Evolutionary conservation across 306 rosid species (phyloP).

Genomic region (Vigna angularis): DNA sequence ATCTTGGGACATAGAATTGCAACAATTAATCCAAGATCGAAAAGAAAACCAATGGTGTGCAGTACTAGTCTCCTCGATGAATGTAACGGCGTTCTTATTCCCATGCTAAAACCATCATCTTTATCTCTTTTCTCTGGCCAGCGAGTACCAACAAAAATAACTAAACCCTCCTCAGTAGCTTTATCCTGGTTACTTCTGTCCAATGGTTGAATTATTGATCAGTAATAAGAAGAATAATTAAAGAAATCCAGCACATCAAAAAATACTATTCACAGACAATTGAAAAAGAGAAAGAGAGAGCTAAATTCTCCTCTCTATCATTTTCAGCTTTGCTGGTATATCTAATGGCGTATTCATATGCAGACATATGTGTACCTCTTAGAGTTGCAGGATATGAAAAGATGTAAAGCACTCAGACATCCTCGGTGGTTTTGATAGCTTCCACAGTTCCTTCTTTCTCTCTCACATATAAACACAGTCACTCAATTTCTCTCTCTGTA

Average conservation of each 20-base stretch:
- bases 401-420: slow-evolving; percentile 77
- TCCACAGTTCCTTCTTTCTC: slow-evolving; percentile 49
- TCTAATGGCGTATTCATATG: slow-evolving; percentile 1
- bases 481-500: slow-evolving; percentile 45
- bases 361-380: slow-evolving; percentile 59
- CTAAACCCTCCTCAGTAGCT: neutral
- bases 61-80: neutral
- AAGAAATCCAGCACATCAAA: slow-evolving; percentile 1
- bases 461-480: slow-evolving; percentile 24
- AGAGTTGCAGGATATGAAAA: slow-evolving; percentile 73
- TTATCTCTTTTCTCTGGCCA: neutral
- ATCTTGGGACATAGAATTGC: slow-evolving; percentile 93
- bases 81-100: slow-evolving; percentile 56
- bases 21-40: neutral
- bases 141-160: neutral
- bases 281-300: slow-evolving; percentile 18
- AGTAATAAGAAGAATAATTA: neutral
- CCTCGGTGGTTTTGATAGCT: slow-evolving; percentile 73
- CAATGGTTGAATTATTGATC: slow-evolving; percentile 27
- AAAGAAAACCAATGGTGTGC: neutral
- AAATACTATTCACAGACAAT: neutral
- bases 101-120: slow-evolving; percentile 66
- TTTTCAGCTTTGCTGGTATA: slow-evolving; percentile 61
- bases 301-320: slow-evolving; percentile 48
- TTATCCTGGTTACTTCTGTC: slow-evolving; percentile 1